phyloP scores from a whole-genome alignment of 106 monocot genomes.

The Posidonia australis region DNA sequence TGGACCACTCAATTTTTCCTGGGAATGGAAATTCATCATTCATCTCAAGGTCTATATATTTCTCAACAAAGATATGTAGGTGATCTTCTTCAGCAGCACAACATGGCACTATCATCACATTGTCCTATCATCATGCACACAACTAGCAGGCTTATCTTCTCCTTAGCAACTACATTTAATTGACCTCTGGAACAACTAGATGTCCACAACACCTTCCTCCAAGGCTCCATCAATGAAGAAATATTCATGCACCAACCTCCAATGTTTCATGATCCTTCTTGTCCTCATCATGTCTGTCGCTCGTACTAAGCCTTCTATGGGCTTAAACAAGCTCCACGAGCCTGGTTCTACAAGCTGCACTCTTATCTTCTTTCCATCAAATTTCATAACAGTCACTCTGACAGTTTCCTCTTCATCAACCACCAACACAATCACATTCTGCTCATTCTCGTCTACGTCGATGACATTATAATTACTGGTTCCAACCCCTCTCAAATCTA shows the following conservation, averaged over 20 bases:
- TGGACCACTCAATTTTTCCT: too few species aligned
- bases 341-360: not conserved
- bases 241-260: not conserved
- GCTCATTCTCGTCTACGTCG: slow-evolving; percentile 2
- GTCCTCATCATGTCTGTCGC: not conserved
- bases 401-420: slow-evolving; percentile 3
- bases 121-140: not conserved
- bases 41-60: too few species aligned
- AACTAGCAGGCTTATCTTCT: not conserved
- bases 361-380: not conserved
- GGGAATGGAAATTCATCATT: too few species aligned
- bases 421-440: not conserved
- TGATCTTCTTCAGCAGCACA: too few species aligned
- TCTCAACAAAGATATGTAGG: too few species aligned
- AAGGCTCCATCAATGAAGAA: not conserved
- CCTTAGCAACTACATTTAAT: too few species aligned
- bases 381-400: not conserved
- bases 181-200: slow-evolving; percentile 4
- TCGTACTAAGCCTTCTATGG: not conserved
- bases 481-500: too few species aligned
- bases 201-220: slow-evolving; percentile 1
- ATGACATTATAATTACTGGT: too few species aligned
- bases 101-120: too few species aligned
- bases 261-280: not conserved
- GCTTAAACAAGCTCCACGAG: too few species aligned